These are phyloP conservation scores for Ceriops decandra DNA, from an alignment of 345 rosid genomes.

Conservation along the genomic window DNA sequence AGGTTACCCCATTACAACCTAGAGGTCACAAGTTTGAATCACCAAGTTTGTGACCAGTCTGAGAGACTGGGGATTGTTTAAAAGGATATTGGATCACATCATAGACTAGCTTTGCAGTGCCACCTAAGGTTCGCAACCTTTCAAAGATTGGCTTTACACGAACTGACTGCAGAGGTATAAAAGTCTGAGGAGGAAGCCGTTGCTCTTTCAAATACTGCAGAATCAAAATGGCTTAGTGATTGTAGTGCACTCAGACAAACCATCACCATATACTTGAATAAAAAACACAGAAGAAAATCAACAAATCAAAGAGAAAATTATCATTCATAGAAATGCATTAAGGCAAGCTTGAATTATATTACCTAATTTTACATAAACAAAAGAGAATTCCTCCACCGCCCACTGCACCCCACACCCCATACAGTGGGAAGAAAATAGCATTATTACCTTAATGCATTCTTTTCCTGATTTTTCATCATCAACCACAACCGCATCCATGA, in stretches of 20 bases:
- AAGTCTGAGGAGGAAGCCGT: constrained; percentile 98
- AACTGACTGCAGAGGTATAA: constrained; percentile 91
- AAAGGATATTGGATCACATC: constrained; percentile 98
- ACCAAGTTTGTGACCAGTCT: not conserved
- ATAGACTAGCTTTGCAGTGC: constrained; percentile 74
- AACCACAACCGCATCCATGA: constrained; percentile 98
- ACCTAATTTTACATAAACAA: not conserved
- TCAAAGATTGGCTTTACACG: constrained; percentile 86
- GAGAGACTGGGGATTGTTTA: constrained; percentile 13
- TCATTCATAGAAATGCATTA: not conserved
- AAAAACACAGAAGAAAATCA: not conserved
- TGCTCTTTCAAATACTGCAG: constrained; percentile 95
- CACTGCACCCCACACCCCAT: not conserved
- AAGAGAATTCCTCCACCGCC: not conserved
- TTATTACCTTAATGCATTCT: constrained; percentile 91
- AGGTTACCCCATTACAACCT: too few species aligned
- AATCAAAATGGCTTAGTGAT: constrained; percentile 17
- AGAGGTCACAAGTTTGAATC: not conserved
- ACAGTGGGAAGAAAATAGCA: not conserved
- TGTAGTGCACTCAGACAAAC: constrained; percentile 15
- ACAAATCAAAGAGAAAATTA: not conserved
- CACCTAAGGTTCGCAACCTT: constrained; percentile 75
- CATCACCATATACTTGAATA: not conserved
- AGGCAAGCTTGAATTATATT: not conserved
- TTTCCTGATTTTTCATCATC: constrained; percentile 94